Conservation (phyloP, 495 filamentous ascomycete species). For the Penicillium pulvis region DNA sequence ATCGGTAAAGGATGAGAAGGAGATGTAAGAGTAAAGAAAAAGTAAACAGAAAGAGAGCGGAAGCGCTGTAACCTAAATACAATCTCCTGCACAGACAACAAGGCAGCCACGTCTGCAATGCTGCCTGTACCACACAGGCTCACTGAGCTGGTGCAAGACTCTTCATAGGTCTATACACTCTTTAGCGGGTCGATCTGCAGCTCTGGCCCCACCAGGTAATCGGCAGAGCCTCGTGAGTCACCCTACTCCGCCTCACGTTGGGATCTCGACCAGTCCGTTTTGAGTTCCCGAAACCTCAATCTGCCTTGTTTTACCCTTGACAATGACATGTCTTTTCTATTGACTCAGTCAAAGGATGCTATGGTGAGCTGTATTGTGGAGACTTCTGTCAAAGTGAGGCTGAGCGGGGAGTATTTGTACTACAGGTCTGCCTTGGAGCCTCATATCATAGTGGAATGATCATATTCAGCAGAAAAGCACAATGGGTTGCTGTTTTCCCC, state of each 20-base stretch:
- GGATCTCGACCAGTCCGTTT: not conserved
- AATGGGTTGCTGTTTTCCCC: not conserved
- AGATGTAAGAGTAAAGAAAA: not conserved
- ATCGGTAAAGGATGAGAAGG: not conserved
- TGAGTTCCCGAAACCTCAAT: not conserved
- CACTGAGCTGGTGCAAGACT: constrained; percentile 1
- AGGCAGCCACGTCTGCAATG: constrained; percentile 8
- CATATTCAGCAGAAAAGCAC: not conserved
- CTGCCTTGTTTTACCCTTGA: too few species aligned
- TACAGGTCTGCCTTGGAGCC: not conserved
- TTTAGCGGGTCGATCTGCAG: constrained; percentile 7
- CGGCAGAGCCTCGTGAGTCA: constrained; percentile 10
- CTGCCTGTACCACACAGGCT: not conserved
- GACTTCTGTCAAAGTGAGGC: not conserved
- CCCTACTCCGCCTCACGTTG: not conserved
- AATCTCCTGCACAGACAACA: not conserved
- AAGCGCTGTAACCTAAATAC: not conserved
- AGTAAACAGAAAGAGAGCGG: not conserved
- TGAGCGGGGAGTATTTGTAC: not conserved
- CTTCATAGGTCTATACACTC: not conserved
- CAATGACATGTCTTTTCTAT: not conserved
- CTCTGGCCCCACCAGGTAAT: not conserved
- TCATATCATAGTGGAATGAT: not conserved
- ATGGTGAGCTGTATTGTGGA: not conserved
- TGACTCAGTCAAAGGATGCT: not conserved